A percentile compares a stretch with the other conserved stretches of the same genome.
Evolutionary conservation across 164 flowering plant species (phyloP).

Genomic region (Pachysandra terminalis): DNA sequence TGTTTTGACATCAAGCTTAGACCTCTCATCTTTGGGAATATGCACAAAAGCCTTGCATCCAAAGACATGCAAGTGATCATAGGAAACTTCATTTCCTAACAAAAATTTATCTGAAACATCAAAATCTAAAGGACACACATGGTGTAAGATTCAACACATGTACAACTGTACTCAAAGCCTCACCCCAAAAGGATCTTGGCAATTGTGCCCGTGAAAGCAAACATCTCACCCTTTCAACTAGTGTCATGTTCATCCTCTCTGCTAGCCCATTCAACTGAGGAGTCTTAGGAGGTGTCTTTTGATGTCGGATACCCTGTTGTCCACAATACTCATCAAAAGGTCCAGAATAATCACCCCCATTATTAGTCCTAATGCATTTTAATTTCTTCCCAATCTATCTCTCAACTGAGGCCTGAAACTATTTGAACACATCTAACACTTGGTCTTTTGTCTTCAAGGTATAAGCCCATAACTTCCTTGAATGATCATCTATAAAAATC

Average conservation of each 20-base stretch:
- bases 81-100: background rate
- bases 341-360: background rate
- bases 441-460: constrained; percentile 4
- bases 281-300: background rate
- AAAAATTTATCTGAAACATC: background rate
- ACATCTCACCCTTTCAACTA: constrained; percentile 2
- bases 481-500: constrained; percentile 5
- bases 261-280: background rate
- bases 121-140: background rate
- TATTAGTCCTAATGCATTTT: background rate
- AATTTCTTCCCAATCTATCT: background rate
- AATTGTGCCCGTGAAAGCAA: constrained; percentile 3
- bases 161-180: background rate
- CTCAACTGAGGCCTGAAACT: background rate
- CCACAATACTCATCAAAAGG: background rate
- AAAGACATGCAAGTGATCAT: background rate
- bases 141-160: background rate
- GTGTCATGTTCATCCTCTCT: background rate
- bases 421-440: background rate
- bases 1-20: constrained; percentile 1
- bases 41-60: constrained; percentile 4
- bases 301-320: background rate
- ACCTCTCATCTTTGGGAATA: constrained; percentile 1
- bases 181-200: background rate
- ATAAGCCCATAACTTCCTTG: constrained; percentile 3